Evolutionary conservation across 345 rosid species (phyloP), one percentile per base, ranked within the genome.

Genomic region (Camelina hispida): DNA sequence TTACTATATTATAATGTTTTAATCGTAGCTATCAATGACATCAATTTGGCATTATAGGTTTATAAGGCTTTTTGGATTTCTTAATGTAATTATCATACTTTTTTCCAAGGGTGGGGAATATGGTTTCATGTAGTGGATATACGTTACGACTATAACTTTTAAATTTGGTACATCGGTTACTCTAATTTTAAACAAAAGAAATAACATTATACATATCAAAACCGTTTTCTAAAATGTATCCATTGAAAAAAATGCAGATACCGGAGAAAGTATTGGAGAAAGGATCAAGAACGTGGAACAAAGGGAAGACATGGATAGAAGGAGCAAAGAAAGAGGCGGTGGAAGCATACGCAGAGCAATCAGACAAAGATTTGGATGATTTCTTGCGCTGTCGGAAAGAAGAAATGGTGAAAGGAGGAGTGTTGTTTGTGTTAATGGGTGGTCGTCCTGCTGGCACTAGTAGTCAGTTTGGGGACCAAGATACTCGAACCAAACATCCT

Each of bases 261-360:
- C 88, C 90, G 10, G 84, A 72, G 17, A 73, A 34, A 35, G 87
- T 87, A 63, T 13, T 75, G 51, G 81, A 82, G 52, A 85, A 82
- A 68, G 84, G 74, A 35, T 83, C 85, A 16, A 40, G 44, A 46
- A 79, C 84, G 17, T 87, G 88, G 91, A 87, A 85, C 81, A 79
- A 74, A 74, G 87, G 87, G 32, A 83, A 76, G 68, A 85, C 82
- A 10, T 87, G 91, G 91, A 85, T 87, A 10, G 88, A 87, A 12
- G 87, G 91, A 68, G 81, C 86, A 17, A 77, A 75, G 53, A 78
- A 74, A 50, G 88, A 80, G 57, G 88, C 82, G 12, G 83, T 77
- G 7, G 83, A 87, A 56, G 91, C 91, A 25, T 87, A 76, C 17
- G 81, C 84, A 13, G 81, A 81, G 72, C 88, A 79, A 68, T 79